Conservation (phyloP, 2,329 filamentous ascomycete genomes). For the Orbilia brochopaga region DNA sequence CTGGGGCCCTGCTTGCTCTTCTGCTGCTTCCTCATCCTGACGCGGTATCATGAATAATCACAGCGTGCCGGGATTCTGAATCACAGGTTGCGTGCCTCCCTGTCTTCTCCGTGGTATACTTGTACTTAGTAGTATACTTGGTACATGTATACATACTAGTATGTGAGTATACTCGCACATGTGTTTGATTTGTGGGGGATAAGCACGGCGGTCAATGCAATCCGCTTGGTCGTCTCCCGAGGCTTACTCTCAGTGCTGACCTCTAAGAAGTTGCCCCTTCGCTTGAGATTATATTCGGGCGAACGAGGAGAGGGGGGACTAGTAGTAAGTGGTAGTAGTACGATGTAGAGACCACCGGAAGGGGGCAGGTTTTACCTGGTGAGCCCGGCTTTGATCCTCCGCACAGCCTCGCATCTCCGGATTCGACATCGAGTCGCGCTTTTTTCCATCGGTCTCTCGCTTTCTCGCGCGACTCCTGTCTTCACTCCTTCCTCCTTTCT, state of each 20-base stretch:
- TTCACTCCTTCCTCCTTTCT: neutral
- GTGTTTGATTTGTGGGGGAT: constrained; percentile 51
- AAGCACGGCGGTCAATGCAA: constrained; percentile 20
- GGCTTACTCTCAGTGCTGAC: constrained; percentile 42
- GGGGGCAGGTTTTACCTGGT: constrained; percentile 4
- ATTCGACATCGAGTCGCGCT: constrained; percentile 7
- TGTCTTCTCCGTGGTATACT: no score
- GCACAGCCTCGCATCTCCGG: constrained; percentile 10
- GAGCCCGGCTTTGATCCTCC: neutral
- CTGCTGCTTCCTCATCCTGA: neutral
- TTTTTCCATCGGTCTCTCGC: neutral
- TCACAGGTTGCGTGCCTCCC: constrained; percentile 29
- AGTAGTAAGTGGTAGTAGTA: no score
- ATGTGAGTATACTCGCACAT: constrained; percentile 16
- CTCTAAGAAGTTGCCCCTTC: neutral
- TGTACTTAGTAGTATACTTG: no score
- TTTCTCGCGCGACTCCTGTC: neutral
- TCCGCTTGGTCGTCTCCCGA: constrained; percentile 14
- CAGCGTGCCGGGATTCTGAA: constrained; percentile 10
- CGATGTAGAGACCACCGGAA: no score
- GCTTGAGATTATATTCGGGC: constrained; percentile 7
- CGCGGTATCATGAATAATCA: neutral
- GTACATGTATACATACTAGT: no score
- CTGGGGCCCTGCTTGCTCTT: neutral
- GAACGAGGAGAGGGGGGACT: no score